Conservation (phyloP, 1,284 basidiomycete genomes). For the Microbotryum intermedium region DNA sequence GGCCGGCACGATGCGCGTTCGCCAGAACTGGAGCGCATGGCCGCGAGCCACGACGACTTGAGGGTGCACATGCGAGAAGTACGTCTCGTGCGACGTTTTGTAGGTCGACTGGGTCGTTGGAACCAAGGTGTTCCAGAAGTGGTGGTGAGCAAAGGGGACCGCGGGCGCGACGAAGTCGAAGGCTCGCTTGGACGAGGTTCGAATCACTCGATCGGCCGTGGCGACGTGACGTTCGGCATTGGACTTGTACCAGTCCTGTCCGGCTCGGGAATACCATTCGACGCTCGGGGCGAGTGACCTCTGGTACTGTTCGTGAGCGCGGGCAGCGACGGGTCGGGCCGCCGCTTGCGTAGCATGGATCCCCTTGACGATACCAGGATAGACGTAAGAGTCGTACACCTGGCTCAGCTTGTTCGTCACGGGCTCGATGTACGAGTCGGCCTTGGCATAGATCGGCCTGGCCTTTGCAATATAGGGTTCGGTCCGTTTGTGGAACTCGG, state of each 20-base stretch:
- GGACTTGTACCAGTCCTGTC: constrained; percentile 16
- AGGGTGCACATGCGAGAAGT: constrained; percentile 29
- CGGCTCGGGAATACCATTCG: constrained; percentile 24
- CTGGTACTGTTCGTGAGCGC: constrained; percentile 15
- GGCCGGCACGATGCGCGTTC: constrained; percentile 19
- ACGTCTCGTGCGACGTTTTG: constrained; percentile 15
- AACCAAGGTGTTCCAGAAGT: constrained; percentile 16
- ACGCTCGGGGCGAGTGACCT: constrained; percentile 21
- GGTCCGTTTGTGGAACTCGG: not conserved
- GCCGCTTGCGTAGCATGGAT: constrained; percentile 10
- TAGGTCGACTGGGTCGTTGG: constrained; percentile 17
- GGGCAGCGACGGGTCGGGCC: constrained; percentile 10
- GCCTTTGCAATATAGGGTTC: constrained; percentile 13
- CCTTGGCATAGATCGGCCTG: constrained; percentile 18
- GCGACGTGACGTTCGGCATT: constrained; percentile 23
- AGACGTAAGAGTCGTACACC: constrained; percentile 9
- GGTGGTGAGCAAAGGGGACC: constrained; percentile 20
- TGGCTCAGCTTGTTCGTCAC: constrained; percentile 3
- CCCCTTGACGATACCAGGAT: constrained; percentile 18
- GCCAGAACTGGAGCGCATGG: constrained; percentile 11
- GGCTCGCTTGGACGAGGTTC: not conserved
- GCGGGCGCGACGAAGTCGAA: constrained; percentile 11
- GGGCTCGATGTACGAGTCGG: constrained; percentile 11
- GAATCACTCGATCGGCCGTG: not conserved
- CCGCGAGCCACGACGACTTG: constrained; percentile 6